These are phyloP conservation scores for Jatropha podagrica DNA, from an alignment of 441 rosid species.

Conservation along the genomic window DNA sequence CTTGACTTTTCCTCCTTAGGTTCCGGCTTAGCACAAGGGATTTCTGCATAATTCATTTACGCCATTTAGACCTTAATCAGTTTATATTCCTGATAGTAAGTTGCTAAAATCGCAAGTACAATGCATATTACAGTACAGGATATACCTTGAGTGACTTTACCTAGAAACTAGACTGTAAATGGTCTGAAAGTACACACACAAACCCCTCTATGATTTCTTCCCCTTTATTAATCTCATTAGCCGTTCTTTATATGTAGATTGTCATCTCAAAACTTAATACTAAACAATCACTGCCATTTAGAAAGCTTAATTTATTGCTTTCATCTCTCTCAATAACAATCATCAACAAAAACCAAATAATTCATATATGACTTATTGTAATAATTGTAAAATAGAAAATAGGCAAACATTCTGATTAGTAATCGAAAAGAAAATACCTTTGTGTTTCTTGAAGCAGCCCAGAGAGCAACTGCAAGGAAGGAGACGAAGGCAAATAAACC, in stretches of 20 bases:
- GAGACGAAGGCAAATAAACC: background rate
- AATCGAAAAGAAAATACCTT: conserved; percentile 39
- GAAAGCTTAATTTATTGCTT: background rate
- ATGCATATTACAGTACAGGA: background rate
- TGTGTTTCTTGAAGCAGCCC: conserved; percentile 73
- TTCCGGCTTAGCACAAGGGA: conserved; percentile 54
- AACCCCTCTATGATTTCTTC: background rate
- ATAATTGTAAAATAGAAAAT: background rate
- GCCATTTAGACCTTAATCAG: conserved; percentile 13
- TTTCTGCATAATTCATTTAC: conserved; percentile 42
- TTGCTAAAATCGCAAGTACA: background rate
- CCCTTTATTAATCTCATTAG: background rate
- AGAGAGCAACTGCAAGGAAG: conserved; percentile 62
- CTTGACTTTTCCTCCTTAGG: background rate
- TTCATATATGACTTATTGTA: background rate
- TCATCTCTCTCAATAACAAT: background rate
- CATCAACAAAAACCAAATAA: background rate
- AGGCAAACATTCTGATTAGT: background rate
- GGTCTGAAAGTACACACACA: background rate
- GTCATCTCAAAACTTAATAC: background rate
- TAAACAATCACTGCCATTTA: background rate
- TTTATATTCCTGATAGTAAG: background rate
- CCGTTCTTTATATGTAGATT: background rate
- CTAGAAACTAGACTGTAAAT: background rate
- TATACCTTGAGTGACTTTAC: background rate